Conservation (phyloP, 495 filamentous ascomycete species). For the Xylaria longipes region DNA sequence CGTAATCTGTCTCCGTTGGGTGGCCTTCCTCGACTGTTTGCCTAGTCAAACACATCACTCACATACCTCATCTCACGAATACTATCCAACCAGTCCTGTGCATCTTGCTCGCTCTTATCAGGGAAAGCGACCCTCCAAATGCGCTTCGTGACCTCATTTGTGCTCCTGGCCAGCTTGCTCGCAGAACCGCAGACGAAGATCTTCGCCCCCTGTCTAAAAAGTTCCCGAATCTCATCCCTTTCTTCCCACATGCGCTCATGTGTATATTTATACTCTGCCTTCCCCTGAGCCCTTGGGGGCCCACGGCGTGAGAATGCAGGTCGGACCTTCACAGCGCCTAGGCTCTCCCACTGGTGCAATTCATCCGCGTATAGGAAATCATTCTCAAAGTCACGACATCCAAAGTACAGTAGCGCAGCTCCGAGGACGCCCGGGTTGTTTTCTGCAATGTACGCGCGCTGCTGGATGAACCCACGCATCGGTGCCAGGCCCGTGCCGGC, state of each 20-base stretch:
- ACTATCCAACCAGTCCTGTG: conserved; percentile 56
- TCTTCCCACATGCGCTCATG: conserved; percentile 66
- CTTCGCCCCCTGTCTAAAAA: conserved; percentile 60
- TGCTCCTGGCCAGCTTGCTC: conserved; percentile 56
- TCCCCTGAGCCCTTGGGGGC: conserved; percentile 25
- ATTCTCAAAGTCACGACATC: conserved; percentile 58
- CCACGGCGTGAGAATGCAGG: conserved; percentile 51
- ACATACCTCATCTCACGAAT: conserved; percentile 65
- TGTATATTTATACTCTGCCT: conserved; percentile 51
- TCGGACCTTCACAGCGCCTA: conserved; percentile 60
- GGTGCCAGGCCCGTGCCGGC: conserved; percentile 62
- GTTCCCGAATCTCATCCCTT: conserved; percentile 49
- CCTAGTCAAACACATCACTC: conserved; percentile 69
- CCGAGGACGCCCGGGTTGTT: conserved; percentile 47
- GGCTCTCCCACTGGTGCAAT: conserved; percentile 56
- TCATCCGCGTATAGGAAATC: conserved; percentile 64
- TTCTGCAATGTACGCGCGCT: conserved; percentile 59
- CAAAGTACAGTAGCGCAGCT: conserved; percentile 60
- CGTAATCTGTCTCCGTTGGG: no score
- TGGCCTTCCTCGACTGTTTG: neutral
- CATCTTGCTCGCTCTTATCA: conserved; percentile 46
- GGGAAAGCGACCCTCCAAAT: conserved; percentile 56
- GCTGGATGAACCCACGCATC: conserved; percentile 69
- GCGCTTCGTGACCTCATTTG: conserved; percentile 46
- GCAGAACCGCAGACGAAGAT: conserved; percentile 68